These are phyloP conservation scores for Phialophora chinensis DNA, from an alignment of 2,329 filamentous ascomycete genomes.

Conservation along the genomic window DNA sequence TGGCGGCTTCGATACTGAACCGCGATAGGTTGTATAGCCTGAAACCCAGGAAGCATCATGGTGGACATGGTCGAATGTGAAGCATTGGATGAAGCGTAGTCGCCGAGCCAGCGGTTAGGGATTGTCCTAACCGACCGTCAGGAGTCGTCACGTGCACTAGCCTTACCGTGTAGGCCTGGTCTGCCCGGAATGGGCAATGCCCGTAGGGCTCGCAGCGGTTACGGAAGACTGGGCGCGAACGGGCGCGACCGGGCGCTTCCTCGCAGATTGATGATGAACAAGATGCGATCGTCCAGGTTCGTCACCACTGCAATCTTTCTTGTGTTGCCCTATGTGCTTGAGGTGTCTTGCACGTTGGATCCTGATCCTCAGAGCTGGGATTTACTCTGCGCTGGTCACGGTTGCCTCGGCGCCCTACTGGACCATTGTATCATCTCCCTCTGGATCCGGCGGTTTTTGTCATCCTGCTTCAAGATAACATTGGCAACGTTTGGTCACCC, in stretches of 20 bases:
- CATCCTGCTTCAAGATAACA: conserved; percentile 16
- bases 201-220: conserved; percentile 18
- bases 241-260: conserved; percentile 21
- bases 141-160: conserved; percentile 16
- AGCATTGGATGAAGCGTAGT: conserved; percentile 28
- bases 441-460: conserved; percentile 4
- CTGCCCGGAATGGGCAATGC: conserved; percentile 1
- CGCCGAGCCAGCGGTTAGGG: conserved; percentile 29
- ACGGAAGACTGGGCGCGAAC: not conserved
- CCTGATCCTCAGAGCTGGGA: not conserved
- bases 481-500: not conserved
- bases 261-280: conserved; percentile 8
- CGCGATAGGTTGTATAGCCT: conserved; percentile 29
- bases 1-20: conserved; percentile 29
- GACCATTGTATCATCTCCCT: not conserved
- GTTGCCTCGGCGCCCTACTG: not conserved
- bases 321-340: not conserved
- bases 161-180: not conserved
- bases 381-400: not conserved
- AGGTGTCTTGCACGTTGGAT: not conserved
- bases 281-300: not conserved
- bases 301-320: not conserved
- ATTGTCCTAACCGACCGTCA: conserved; percentile 3
- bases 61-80: conserved; percentile 29
- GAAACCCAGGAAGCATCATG: conserved; percentile 33